These are phyloP conservation scores for Cornus florida DNA, from an alignment of 148 eudicot genomes.

Conservation along the genomic window DNA sequence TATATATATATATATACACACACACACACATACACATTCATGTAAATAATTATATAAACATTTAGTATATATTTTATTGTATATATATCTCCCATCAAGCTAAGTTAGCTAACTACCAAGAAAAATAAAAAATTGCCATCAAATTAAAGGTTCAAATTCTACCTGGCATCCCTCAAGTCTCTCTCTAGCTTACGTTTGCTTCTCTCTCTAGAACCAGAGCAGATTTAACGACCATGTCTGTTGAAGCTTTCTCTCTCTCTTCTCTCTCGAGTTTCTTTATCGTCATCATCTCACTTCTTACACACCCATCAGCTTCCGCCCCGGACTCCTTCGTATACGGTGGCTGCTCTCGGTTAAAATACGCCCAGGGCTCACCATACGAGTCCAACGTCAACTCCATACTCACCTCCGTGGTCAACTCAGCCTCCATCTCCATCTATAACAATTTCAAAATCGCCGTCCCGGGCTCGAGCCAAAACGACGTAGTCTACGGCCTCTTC, in stretches of 20 bases:
- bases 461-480: conserved; percentile 23
- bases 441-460: conserved; percentile 36
- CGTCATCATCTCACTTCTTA: conserved; percentile 7
- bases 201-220: not conserved
- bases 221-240: conserved; percentile 13
- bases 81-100: not conserved
- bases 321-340: conserved; percentile 27
- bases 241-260: not conserved
- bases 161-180: not conserved
- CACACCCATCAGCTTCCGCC: conserved; percentile 10
- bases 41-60: not conserved
- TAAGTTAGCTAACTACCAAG: not conserved
- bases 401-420: conserved; percentile 43
- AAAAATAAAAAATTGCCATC: no score
- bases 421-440: conserved; percentile 29
- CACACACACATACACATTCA: not conserved
- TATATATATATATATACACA: not conserved
- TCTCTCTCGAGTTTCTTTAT: conserved; percentile 6
- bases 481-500: conserved; percentile 39
- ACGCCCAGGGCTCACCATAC: conserved; percentile 26
- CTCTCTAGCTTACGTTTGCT: not conserved
- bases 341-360: conserved; percentile 39
- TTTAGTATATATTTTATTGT: not conserved
- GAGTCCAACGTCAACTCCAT: conserved; percentile 47
- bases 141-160: not conserved